phyloP scores from a whole-genome alignment of 2,329 filamentous ascomycete genomes.

The Sclerotinia spermophila region DNA sequence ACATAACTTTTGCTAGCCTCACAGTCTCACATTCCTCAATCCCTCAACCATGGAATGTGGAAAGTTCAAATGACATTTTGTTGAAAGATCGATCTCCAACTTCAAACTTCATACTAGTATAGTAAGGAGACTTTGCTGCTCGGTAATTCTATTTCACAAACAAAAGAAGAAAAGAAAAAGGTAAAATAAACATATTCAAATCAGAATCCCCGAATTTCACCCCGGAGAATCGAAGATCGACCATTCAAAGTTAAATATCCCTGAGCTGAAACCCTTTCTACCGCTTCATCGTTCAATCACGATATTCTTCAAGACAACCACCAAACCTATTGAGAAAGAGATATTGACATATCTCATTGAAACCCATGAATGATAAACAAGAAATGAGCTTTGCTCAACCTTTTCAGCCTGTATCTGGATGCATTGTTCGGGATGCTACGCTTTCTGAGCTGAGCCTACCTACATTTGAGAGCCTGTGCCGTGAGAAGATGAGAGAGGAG shows the following conservation, averaged over 20 bases:
- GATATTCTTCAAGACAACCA: neutral
- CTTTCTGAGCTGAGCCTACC: neutral
- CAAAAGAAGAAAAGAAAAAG: neutral
- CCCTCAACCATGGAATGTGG: conserved; percentile 9
- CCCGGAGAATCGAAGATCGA: conserved; percentile 1
- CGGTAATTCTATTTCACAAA: neutral
- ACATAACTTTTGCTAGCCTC: neutral
- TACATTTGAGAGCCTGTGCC: neutral
- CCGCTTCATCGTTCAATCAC: neutral
- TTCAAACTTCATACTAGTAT: neutral
- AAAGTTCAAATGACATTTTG: neutral
- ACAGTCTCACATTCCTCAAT: neutral
- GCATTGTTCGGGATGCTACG: neutral
- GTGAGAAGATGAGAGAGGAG: neutral
- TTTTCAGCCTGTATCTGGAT: neutral
- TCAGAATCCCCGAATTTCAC: neutral
- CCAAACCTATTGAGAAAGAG: neutral
- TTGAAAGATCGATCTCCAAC: neutral
- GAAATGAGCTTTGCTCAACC: neutral
- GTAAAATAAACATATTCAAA: neutral
- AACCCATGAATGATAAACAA: neutral
- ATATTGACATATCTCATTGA: neutral
- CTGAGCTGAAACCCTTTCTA: conserved; percentile 11
- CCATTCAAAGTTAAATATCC: neutral
- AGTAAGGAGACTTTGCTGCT: neutral